Conservation (phyloP, 805 yeast species). For the Ogataea siamensis region DNA sequence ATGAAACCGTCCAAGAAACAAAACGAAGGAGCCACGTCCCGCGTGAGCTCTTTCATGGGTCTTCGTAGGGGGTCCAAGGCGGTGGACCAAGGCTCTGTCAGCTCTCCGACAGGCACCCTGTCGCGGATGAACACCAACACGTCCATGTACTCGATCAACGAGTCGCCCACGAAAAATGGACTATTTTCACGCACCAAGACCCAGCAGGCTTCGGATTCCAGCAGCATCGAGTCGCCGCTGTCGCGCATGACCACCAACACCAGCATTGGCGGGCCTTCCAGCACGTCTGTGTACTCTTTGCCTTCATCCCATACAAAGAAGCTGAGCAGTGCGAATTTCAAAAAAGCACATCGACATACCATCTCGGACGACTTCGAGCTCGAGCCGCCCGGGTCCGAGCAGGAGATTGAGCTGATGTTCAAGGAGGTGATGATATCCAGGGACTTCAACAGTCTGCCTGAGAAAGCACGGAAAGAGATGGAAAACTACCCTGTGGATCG, state of each 20-base stretch:
- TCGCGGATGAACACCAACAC: constrained; percentile 21
- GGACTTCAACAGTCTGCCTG: constrained; percentile 64
- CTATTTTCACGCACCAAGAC: constrained; percentile 21
- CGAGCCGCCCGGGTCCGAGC: constrained; percentile 65
- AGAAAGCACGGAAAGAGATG: constrained; percentile 74
- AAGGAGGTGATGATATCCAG: constrained; percentile 78
- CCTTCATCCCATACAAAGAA: constrained; percentile 32
- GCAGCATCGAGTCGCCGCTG: constrained; percentile 27
- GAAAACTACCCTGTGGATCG: constrained; percentile 68
- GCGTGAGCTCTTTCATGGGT: constrained; percentile 27
- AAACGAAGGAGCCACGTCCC: constrained; percentile 16
- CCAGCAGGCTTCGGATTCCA: constrained; percentile 14
- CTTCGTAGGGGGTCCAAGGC: constrained; percentile 19
- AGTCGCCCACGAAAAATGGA: constrained; percentile 26
- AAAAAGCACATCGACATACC: constrained; percentile 37
- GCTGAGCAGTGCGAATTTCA: constrained; percentile 23
- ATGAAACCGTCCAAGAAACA: constrained; percentile 21
- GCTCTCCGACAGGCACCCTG: constrained; percentile 14
- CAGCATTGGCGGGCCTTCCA: constrained; percentile 17
- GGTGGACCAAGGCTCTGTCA: constrained; percentile 14
- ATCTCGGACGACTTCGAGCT: constrained; percentile 42
- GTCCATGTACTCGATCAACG: constrained; percentile 15
- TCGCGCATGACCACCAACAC: constrained; percentile 30
- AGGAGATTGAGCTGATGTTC: constrained; percentile 71
- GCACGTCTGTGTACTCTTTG: constrained; percentile 27